Evolutionary conservation across 768 basidiomycete species (phyloP).

Genomic region (Aureoboletus auriporus): DNA sequence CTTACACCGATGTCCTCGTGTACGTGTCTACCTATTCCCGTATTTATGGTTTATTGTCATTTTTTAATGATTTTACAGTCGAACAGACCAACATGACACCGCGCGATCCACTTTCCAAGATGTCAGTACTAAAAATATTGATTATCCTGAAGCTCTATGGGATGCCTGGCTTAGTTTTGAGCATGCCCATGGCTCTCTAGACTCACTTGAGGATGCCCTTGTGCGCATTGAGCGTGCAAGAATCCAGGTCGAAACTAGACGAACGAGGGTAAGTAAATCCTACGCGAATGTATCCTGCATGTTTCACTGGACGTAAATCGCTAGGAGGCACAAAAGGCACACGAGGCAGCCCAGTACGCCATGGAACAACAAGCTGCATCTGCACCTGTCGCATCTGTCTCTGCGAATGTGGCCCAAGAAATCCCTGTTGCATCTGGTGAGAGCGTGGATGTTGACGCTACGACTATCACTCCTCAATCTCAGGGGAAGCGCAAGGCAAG

Average conservation of each 20-base stretch:
- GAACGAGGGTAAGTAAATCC: conserved; percentile 51
- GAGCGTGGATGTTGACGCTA: conserved; percentile 42
- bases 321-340: conserved; percentile 62
- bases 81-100: conserved; percentile 48
- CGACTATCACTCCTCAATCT: conserved; percentile 31
- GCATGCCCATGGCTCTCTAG: conserved; percentile 70
- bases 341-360: conserved; percentile 46
- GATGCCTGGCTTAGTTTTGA: conserved; percentile 91
- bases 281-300: background rate
- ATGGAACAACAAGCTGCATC: conserved; percentile 36
- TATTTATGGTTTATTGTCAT: background rate
- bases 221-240: conserved; percentile 65
- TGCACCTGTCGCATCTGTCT: background rate
- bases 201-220: conserved; percentile 58
- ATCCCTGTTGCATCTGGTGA: conserved; percentile 1
- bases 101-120: conserved; percentile 68
- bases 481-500: conserved; percentile 65
- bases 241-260: conserved; percentile 53
- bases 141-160: conserved; percentile 96
- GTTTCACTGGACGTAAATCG: background rate
- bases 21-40: conserved; percentile 31
- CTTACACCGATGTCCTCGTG: conserved; percentile 73
- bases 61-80: conserved; percentile 31
- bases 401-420: conserved; percentile 4
- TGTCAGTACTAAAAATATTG: conserved; percentile 67